phyloP scores from a whole-genome alignment of 2,329 filamentous ascomycete species.

The Penicillium sp. region DNA sequence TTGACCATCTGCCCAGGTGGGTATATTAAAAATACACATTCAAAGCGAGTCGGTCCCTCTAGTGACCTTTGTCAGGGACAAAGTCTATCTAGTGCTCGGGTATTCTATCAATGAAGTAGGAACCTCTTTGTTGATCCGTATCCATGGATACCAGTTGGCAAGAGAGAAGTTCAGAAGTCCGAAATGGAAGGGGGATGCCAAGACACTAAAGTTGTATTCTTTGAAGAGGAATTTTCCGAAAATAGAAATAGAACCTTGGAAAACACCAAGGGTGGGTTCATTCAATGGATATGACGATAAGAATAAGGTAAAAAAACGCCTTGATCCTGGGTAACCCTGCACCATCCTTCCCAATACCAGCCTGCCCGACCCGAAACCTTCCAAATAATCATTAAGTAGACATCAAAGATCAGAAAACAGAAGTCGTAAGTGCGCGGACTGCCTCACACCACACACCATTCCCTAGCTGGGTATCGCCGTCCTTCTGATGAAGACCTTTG shows the following conservation, averaged over 20 bases:
- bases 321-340: background rate
- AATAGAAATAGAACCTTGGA: no score
- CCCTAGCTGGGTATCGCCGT: slow-evolving; percentile 31
- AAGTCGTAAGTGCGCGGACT: slow-evolving; percentile 37
- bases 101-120: no score
- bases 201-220: no score
- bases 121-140: no score
- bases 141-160: no score
- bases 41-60: background rate
- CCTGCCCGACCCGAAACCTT: background rate
- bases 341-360: background rate
- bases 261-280: no score
- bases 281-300: slow-evolving; percentile 1
- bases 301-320: slow-evolving; percentile 6
- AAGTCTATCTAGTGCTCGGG: no score
- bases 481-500: slow-evolving; percentile 25
- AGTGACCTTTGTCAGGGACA: no score
- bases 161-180: no score
- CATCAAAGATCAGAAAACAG: slow-evolving; percentile 32
- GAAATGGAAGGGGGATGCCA: no score
- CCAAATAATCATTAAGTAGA: slow-evolving; percentile 6
- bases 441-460: slow-evolving; percentile 44
- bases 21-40: no score
- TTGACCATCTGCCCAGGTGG: background rate
- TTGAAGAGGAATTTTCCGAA: no score